Percentiles rank a stretch among this genome's conserved stretches.
phyloP scores from a whole-genome alignment of 129 eudicot genomes.

The Calendula officinalis region DNA sequence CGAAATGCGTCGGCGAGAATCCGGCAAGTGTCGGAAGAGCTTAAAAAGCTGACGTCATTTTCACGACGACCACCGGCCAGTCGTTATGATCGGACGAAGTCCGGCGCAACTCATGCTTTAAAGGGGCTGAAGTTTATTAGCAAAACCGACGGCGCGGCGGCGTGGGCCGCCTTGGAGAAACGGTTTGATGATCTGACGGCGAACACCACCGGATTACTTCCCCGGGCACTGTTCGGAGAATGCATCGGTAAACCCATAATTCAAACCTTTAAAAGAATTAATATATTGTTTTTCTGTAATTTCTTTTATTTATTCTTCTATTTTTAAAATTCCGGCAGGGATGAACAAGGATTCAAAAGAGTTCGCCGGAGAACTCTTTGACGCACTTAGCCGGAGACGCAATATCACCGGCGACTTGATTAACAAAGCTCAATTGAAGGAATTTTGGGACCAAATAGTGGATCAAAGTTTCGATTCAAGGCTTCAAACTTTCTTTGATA shows the following conservation, averaged over 20 bases:
- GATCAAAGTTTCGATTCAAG: slow-evolving; percentile 67
- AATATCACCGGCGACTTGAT: slow-evolving; percentile 37
- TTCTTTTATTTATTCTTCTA: no score
- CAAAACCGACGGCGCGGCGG: slow-evolving; percentile 55
- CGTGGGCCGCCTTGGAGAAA: slow-evolving; percentile 61
- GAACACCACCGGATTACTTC: slow-evolving; percentile 50
- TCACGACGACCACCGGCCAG: slow-evolving; percentile 26
- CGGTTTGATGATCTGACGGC: slow-evolving; percentile 46
- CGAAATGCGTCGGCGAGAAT: slow-evolving; percentile 51
- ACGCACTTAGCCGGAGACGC: slow-evolving; percentile 48
- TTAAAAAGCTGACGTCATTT: slow-evolving; percentile 39
- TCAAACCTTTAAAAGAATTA: background rate
- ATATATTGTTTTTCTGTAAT: background rate
- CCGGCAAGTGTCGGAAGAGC: slow-evolving; percentile 55
- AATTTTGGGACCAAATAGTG: slow-evolving; percentile 51
- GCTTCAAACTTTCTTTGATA: slow-evolving; percentile 60
- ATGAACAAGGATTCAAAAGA: slow-evolving; percentile 51
- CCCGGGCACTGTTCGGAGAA: slow-evolving; percentile 57
- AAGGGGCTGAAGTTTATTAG: slow-evolving; percentile 64
- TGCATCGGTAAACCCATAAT: slow-evolving; percentile 57
- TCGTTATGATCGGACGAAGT: slow-evolving; percentile 49
- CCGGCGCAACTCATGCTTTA: slow-evolving; percentile 54
- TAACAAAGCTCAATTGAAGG: slow-evolving; percentile 44
- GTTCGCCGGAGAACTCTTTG: slow-evolving; percentile 51
- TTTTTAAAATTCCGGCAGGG: slow-evolving; percentile 22